Base-by-base conservation (phyloP, 805 yeast species). In the Millerago galiae region DNA sequence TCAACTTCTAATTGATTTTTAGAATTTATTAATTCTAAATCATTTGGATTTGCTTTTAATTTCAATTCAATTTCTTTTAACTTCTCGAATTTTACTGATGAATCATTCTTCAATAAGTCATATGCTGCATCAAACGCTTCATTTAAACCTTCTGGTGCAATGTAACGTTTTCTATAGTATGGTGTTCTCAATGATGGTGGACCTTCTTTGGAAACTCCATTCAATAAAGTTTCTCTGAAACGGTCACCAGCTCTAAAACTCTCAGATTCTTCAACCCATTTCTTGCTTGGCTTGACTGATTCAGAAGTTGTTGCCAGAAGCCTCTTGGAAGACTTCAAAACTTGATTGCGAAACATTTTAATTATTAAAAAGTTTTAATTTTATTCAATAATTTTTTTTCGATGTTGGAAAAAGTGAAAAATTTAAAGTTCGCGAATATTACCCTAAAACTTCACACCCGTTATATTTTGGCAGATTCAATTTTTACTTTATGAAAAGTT, bases 51-150 rank as follows among this genome's bases (percentile, higher is more conserved):
- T 8, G 53, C 35, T 2, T 50, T 39, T 5, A 65, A 48, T 41
- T 63, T 44, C 25, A 50, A 43, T 31, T 69, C 62, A 14, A 71
- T 46, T 40, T 59, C 41, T 45, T 66, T 67, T 29, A 76, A 58
- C 44, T 66, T 45, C 5, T 58, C 48, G 56, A 79, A 76, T 27
- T 58, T 48, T 29, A 61, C 63, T 42, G 74, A 70, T 21, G 83
- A 70, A 26, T 74, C 62, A 37, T 66, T 58, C 49, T 75, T 68
- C 45, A 89, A 64, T 21, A 77, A 54, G 24, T 77, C 71, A 55
- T 83, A 77, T 8, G 95, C 86, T 35, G 72, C 59, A 42, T 81
- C 77, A 61, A 86, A 89, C 1, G 86, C 83, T 29, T 80, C 84
- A 47, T 83, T 77, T 35, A 89, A 70, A 2, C 80, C 83, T 35